Evolutionary conservation across 2,329 filamentous ascomycete species (phyloP), one percentile per base, ranked within the genome.

Genomic region (Aschersonia sp.): DNA sequence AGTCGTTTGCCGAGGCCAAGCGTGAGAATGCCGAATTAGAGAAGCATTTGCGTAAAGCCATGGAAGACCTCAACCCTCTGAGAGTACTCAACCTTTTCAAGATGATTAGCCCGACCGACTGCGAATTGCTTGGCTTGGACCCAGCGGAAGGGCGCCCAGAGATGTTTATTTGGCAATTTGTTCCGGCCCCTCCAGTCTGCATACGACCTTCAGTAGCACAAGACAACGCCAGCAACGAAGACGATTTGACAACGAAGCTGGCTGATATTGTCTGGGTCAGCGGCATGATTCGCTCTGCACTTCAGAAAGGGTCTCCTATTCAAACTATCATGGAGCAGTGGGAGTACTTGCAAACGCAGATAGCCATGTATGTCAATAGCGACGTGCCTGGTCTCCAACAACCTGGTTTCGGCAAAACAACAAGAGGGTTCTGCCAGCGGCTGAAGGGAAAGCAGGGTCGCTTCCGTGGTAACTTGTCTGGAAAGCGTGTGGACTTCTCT

Each of bases 401-500:
- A 57, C 83, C 83, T 10, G 86, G 87, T 7, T 83, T 88, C 51
- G 86, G 87, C 50, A 96, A 94, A 63, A 78, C 85, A 1, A 94
- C 92, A 57, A 79, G 92, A 56, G 92, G 92, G 14, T 94, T 98
- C 60, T 95, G 90, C 52, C 92, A 97, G 65, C 81, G 92, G 12
- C 67, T 98, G 44, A 98, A 98, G 67, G 92, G 92, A 55, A 98
- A 98, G 60, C 90, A 97, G 60, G 92, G 92, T 47, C 86, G 92
- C 47, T 98, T 98, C 66, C 83, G 92, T 68, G 92, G 94, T 50
- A 98, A 98, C 58, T 66, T 98, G 50, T 97, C 90, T 0, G 92
- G 92, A 61, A 98, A 98, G 67, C 90, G 92, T 75, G 92, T 98
- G 47, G 90, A 98, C 62, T 98, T 97, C 65, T 98, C 92, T 9